These are phyloP conservation scores for Melanopsichium pennsylvanicum DNA, from an alignment of 1,284 basidiomycete species.

Conservation along the genomic window DNA sequence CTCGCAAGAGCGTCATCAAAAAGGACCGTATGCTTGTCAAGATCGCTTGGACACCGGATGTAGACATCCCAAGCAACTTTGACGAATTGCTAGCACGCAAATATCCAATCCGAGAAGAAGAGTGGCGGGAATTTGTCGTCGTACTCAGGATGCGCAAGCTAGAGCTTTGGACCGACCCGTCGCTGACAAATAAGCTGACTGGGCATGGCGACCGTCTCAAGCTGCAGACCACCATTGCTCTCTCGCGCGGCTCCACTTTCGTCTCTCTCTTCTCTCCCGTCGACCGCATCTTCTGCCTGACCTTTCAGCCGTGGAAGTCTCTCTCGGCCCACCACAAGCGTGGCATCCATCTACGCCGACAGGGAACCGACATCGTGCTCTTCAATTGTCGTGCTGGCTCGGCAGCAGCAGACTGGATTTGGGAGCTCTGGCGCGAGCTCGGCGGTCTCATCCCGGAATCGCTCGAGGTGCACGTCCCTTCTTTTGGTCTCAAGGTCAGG, in stretches of 20 bases:
- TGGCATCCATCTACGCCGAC: slow-evolving; percentile 67
- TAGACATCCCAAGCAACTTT: slow-evolving; percentile 71
- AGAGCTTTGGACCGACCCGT: slow-evolving; percentile 79
- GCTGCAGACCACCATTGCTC: slow-evolving; percentile 75
- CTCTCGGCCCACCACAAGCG: slow-evolving; percentile 9
- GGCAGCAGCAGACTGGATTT: slow-evolving; percentile 80
- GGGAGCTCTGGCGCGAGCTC: slow-evolving; percentile 78
- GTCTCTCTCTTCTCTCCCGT: slow-evolving; percentile 81
- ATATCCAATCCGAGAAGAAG: slow-evolving; percentile 72
- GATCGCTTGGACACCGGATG: slow-evolving; percentile 72
- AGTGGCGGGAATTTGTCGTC: slow-evolving; percentile 80
- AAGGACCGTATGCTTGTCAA: slow-evolving; percentile 85
- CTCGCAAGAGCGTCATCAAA: slow-evolving; percentile 62
- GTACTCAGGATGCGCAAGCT: slow-evolving; percentile 77
- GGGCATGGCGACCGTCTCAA: slow-evolving; percentile 68
- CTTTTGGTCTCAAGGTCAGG: slow-evolving; percentile 72
- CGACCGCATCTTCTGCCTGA: slow-evolving; percentile 80
- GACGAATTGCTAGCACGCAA: slow-evolving; percentile 73
- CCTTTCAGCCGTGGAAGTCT: slow-evolving; percentile 66
- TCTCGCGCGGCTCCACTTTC: slow-evolving; percentile 72
- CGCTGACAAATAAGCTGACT: slow-evolving; percentile 38
- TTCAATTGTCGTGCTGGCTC: slow-evolving; percentile 74
- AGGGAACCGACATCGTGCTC: slow-evolving; percentile 79
- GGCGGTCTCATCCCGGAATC: slow-evolving; percentile 69
- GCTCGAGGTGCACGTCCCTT: slow-evolving; percentile 69